These are phyloP conservation scores for Deuterostichococcus epilithicus DNA, from an alignment of 139 green algal species.

Conservation along the genomic window DNA sequence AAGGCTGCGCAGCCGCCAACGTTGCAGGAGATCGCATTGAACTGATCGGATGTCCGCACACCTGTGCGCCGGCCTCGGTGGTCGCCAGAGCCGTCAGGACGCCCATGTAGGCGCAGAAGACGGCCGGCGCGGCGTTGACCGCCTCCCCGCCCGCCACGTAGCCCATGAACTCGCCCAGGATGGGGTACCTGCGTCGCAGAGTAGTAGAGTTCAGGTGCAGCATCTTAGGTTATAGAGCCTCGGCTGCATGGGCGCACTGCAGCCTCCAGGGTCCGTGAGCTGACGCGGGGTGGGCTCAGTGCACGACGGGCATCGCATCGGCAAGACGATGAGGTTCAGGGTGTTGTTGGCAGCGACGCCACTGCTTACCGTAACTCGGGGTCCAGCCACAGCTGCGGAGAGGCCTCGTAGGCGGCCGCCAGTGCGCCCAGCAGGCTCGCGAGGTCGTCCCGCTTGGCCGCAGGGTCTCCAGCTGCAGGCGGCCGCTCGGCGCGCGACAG, in stretches of 20 bases:
- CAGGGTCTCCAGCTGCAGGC: background rate
- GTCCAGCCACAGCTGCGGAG: conserved; percentile 49
- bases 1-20: too few relatives aligned
- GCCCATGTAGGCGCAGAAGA: conserved; percentile 56
- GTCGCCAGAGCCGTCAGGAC: conserved; percentile 57
- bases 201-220: background rate
- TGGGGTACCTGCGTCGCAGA: conserved; percentile 12
- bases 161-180: conserved; percentile 40
- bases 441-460: conserved; percentile 20
- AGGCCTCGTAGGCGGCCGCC: conserved; percentile 29
- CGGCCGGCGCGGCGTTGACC: conserved; percentile 14
- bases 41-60: background rate
- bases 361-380: conserved; percentile 9
- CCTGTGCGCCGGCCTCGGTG: conserved; percentile 41
- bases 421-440: conserved; percentile 24
- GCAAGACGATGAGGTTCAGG: too few relatives aligned
- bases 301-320: too few relatives aligned
- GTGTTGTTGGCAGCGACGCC: too few relatives aligned
- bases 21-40: too few relatives aligned
- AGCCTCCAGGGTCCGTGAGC: too few relatives aligned
- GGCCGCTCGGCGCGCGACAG: background rate
- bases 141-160: conserved; percentile 23
- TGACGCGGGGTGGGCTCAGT: too few relatives aligned
- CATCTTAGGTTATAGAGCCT: too few relatives aligned
- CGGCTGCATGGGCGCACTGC: too few relatives aligned